A percentile compares a stretch with the other conserved stretches of the same genome.
phyloP scores from a whole-genome alignment of 2,329 filamentous ascomycete genomes.

The Aureobasidium sp. region DNA sequence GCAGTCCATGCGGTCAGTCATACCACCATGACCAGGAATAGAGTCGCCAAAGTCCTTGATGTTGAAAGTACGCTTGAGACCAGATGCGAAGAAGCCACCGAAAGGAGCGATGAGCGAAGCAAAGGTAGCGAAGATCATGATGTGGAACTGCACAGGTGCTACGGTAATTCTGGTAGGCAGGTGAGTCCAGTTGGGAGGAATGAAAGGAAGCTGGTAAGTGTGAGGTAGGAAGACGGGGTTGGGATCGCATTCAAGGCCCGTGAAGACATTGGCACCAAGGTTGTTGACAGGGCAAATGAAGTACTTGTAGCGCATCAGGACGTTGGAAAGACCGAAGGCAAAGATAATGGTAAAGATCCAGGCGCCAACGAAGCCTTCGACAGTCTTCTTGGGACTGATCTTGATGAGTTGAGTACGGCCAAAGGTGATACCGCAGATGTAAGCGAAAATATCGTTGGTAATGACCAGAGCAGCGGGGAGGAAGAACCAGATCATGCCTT shows the following conservation, averaged over 20 bases:
- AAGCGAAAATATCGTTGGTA: slow-evolving; percentile 97
- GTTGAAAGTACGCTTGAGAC: slow-evolving; percentile 97
- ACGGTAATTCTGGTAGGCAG: slow-evolving; percentile 65
- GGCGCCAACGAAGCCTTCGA: slow-evolving; percentile 92
- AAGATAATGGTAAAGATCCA: slow-evolving; percentile 94
- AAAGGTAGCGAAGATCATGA: slow-evolving; percentile 83
- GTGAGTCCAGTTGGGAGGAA: slow-evolving; percentile 58
- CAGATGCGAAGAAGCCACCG: slow-evolving; percentile 95
- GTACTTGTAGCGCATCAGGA: slow-evolving; percentile 87
- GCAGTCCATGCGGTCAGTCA: slow-evolving; percentile 98
- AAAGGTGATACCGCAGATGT: slow-evolving; percentile 95
- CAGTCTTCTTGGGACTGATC: slow-evolving; percentile 96
- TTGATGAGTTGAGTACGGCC: slow-evolving; percentile 96
- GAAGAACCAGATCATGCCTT: slow-evolving; percentile 99
- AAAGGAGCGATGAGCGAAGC: slow-evolving; percentile 96
- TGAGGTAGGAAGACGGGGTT: slow-evolving; percentile 86
- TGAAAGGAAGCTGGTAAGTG: slow-evolving; percentile 59
- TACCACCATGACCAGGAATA: slow-evolving; percentile 93
- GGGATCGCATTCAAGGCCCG: slow-evolving; percentile 77
- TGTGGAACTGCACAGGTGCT: slow-evolving; percentile 88
- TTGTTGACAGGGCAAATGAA: slow-evolving; percentile 98
- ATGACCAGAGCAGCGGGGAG: slow-evolving; percentile 90
- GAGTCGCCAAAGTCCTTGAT: slow-evolving; percentile 99
- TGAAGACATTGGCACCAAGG: slow-evolving; percentile 86
- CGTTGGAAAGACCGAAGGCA: slow-evolving; percentile 70